Evolutionary conservation across 169 alveolate genomes (phyloP).

Genomic region (Pseudocohnilembus persalinus): DNA sequence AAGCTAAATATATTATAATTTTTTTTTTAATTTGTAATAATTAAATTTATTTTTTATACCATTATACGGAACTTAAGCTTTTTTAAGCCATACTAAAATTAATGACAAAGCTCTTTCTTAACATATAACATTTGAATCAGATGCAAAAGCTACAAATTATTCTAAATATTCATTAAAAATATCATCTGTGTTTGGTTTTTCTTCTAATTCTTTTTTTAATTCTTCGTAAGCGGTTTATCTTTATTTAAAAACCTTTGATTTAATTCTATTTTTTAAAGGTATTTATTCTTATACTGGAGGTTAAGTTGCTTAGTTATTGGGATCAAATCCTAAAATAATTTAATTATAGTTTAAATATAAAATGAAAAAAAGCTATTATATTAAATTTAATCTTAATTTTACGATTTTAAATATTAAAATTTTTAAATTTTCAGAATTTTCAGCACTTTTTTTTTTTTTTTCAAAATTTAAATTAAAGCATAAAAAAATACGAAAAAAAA

Average conservation of each 20-base stretch:
- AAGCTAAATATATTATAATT: no score
- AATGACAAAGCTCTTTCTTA: slow-evolving; percentile 56
- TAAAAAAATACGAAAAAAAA: no score
- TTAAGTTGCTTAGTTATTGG: neutral
- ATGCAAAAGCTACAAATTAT: slow-evolving; percentile 28
- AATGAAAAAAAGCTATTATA: no score
- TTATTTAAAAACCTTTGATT: neutral
- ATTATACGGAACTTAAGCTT: neutral
- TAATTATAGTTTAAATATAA: no score
- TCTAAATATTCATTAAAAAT: slow-evolving; percentile 34
- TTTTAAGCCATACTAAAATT: slow-evolving; percentile 36
- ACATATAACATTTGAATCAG: slow-evolving; percentile 55
- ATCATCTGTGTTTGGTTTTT: slow-evolving; percentile 13
- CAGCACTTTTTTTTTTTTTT: no score
- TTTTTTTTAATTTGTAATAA: no score
- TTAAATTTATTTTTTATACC: neutral
- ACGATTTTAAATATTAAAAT: no score
- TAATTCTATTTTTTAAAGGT: slow-evolving; percentile 6
- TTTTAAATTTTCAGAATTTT: no score
- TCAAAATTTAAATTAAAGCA: no score
- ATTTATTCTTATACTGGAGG: slow-evolving; percentile 3
- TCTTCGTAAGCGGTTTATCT: slow-evolving; percentile 57
- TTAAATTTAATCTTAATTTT: no score
- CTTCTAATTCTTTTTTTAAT: slow-evolving; percentile 14
- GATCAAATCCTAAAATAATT: neutral